Conservation (phyloP, 2,329 filamentous ascomycete genomes). For the Neopestalotiopsis sp. region DNA sequence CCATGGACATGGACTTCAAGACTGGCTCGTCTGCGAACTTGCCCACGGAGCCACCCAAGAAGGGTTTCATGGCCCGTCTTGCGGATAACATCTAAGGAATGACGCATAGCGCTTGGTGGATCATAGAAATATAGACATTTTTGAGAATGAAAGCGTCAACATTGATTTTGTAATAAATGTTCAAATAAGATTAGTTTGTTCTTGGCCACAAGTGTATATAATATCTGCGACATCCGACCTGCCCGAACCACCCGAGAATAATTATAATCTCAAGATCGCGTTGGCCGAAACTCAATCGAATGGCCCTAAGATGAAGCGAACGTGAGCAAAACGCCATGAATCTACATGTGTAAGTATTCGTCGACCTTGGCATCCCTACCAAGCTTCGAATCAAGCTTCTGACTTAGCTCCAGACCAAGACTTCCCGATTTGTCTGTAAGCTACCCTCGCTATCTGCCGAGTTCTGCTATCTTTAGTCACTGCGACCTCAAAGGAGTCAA, state of each 20-base stretch:
- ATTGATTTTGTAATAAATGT: background rate
- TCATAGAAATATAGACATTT: background rate
- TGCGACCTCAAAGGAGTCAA: background rate
- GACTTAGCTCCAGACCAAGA: background rate
- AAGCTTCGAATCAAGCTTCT: background rate
- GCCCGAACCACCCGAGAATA: no score
- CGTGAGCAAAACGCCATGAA: no score
- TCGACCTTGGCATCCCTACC: no score
- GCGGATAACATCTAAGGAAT: slow-evolving; percentile 10
- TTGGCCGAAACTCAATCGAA: no score
- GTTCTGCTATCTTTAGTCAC: slow-evolving; percentile 6
- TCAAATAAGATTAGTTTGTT: no score
- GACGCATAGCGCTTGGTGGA: background rate
- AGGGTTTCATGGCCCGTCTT: background rate
- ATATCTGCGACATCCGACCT: no score
- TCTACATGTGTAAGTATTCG: no score
- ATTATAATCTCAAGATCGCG: no score
- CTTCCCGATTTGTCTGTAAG: background rate
- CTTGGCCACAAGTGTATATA: no score
- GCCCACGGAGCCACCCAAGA: slow-evolving; percentile 23
- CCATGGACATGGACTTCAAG: slow-evolving; percentile 30
- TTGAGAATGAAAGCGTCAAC: background rate
- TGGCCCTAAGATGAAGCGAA: no score
- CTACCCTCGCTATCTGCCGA: background rate
- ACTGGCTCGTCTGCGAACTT: slow-evolving; percentile 29